Percentiles rank a stretch among this genome's conserved stretches.
These are phyloP conservation scores for Lichtheimia ornata DNA, from an alignment of 371 early-diverging fungal genomes.

Conservation along the genomic window DNA sequence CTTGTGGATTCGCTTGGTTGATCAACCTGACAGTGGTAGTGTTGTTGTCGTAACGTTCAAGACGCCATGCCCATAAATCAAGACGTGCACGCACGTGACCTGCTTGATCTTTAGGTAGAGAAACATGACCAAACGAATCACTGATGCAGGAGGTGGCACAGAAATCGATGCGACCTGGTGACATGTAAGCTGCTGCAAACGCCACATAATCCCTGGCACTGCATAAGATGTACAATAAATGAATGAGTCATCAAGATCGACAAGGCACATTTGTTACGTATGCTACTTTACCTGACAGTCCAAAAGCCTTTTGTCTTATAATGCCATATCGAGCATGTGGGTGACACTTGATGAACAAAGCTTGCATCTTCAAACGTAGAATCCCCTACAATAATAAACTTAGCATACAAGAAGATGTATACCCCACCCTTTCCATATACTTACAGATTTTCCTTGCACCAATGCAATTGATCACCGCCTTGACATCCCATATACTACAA, in stretches of 20 bases:
- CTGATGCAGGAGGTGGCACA: constrained; percentile 52
- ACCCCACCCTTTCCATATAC: background rate
- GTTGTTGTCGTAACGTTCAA: constrained; percentile 34
- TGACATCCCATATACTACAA: constrained; percentile 62
- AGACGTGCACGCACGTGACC: constrained; percentile 51
- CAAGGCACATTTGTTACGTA: no score
- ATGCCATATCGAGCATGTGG: constrained; percentile 52
- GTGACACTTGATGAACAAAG: constrained; percentile 44
- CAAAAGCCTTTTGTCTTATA: constrained; percentile 56
- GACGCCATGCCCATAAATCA: constrained; percentile 52
- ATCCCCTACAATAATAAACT: constrained; percentile 39
- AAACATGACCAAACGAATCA: constrained; percentile 38
- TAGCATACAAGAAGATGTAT: background rate
- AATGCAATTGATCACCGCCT: constrained; percentile 47
- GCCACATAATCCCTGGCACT: constrained; percentile 56
- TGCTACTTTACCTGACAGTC: constrained; percentile 44
- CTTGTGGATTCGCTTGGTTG: constrained; percentile 40
- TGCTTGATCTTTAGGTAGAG: constrained; percentile 38
- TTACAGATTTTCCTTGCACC: constrained; percentile 41
- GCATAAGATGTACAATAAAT: background rate
- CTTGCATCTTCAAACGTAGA: constrained; percentile 49
- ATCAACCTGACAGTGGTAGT: constrained; percentile 38
- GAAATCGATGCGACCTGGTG: constrained; percentile 45
- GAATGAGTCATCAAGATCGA: background rate
- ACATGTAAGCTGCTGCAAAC: constrained; percentile 48